These are phyloP conservation scores for Boletus vermiculosoides DNA, from an alignment of 768 basidiomycete genomes.

Conservation along the genomic window DNA sequence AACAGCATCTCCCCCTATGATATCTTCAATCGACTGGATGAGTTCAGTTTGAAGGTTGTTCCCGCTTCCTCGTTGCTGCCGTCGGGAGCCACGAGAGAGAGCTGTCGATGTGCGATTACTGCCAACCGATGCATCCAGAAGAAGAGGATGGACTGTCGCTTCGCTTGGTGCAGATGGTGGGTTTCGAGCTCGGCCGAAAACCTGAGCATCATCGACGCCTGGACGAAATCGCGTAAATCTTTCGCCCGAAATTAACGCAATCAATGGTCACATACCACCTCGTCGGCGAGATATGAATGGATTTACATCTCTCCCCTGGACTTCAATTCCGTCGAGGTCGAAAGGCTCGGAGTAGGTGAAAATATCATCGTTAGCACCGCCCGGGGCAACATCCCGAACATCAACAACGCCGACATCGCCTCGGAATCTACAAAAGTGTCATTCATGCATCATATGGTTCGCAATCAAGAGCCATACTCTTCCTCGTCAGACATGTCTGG, in stretches of 20 bases:
- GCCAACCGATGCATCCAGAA: constrained; percentile 58
- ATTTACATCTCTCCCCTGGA: constrained; percentile 41
- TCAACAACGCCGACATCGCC: constrained; percentile 42
- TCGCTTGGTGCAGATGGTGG: constrained; percentile 55
- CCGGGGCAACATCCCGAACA: constrained; percentile 32
- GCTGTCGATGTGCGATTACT: constrained; percentile 44
- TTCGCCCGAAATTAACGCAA: neutral
- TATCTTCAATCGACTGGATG: constrained; percentile 74
- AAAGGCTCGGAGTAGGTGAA: constrained; percentile 57
- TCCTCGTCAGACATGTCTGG: constrained; percentile 69
- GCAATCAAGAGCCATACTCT: constrained; percentile 42
- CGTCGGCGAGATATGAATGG: constrained; percentile 55
- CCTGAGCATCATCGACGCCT: constrained; percentile 55
- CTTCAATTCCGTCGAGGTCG: constrained; percentile 43
- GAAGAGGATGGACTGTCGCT: constrained; percentile 76
- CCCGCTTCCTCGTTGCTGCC: constrained; percentile 54
- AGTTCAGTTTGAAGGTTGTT: constrained; percentile 53
- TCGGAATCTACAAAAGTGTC: constrained; percentile 35
- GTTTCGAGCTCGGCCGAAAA: constrained; percentile 64
- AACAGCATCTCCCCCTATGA: constrained; percentile 77
- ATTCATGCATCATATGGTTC: constrained; percentile 9
- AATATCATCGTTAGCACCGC: constrained; percentile 43
- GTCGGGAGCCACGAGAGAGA: constrained; percentile 50
- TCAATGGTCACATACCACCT: constrained; percentile 29
- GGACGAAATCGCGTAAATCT: constrained; percentile 2